Base-by-base conservation (phyloP, 805 yeast species). In the Yarrowia sp. region DNA sequence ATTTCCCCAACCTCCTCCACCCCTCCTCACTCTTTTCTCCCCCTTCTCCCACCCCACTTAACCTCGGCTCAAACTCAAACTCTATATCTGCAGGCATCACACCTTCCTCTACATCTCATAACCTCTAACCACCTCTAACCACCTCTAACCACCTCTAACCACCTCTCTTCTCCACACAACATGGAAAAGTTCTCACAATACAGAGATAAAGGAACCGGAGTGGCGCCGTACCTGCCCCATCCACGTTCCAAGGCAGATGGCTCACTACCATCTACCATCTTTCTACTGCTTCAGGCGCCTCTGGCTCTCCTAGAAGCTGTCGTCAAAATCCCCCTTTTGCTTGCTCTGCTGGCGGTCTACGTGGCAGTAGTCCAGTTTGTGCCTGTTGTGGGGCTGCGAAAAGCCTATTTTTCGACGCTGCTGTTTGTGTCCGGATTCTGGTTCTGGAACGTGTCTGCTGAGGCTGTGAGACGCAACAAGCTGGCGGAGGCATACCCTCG, bases 191-290 rank as follows among this genome's bases (percentile, higher is more conserved):
- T 84, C 76, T 85, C 95, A 26, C 82, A 82, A 67, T 91, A 89
- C 87, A 82, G 97, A 75, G 97, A 91, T 72, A 89, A 86, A 67
- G 95, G 93, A 4, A 92, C 97, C 1, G 97, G 97, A n/a, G 89
- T 92, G 36, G 87, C 96, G 0, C 97, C 97, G 2, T 91, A 90
- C 69, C 78, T 88, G 77, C 96, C 96, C 2, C 67, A 67, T 19
- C 67, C 72, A 4, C 66, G 71, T 11, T 43, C 64, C 33, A 61
- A 44, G 19, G 54, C 64, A 36, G 54, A 61, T 14, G 64, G 64
- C 0, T 35, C 56, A 19, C 46, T 48, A 1, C 46, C 56, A 6
- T 19, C 36, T 22, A 44, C 64, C 10, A 10, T 61, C 8, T 35
- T 33, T 10, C 21, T 36, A 9, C 10, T 46, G 16, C 26, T 61